Evolutionary conservation across 345 rosid species (phyloP).

Genomic region (Draba incana): DNA sequence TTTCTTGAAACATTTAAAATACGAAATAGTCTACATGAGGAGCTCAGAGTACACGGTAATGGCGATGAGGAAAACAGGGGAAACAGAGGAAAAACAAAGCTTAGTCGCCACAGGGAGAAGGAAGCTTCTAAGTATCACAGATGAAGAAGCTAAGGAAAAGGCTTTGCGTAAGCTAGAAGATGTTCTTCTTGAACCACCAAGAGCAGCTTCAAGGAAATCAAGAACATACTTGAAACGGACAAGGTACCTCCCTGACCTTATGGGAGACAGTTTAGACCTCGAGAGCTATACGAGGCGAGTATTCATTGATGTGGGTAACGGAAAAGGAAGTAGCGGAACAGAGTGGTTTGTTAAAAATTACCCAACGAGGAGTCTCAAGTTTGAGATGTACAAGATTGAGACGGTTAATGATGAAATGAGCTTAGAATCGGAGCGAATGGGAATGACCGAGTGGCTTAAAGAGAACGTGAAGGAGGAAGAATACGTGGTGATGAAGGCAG

Average conservation of each 20-base stretch:
- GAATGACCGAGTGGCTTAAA: conserved; percentile 70
- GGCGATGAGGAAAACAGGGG: conserved; percentile 57
- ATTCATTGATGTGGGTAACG: conserved; percentile 63
- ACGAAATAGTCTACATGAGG: conserved; percentile 55
- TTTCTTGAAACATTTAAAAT: conserved; percentile 52
- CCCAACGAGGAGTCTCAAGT: conserved; percentile 66
- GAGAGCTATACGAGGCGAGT: conserved; percentile 65
- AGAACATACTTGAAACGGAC: conserved; percentile 60
- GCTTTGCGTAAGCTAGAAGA: conserved; percentile 70
- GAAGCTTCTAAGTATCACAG: conserved; percentile 43
- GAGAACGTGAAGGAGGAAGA: conserved; percentile 68
- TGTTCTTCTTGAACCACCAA: conserved; percentile 79
- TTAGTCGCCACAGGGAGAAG: conserved; percentile 34
- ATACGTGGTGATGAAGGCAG: conserved; percentile 84
- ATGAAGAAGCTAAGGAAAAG: conserved; percentile 50
- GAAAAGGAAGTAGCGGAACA: conserved; percentile 54
- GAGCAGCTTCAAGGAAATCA: conserved; percentile 65
- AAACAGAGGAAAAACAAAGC: conserved; percentile 4
- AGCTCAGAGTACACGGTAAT: conserved; percentile 46
- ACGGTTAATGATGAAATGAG: conserved; percentile 43
- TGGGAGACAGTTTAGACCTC: conserved; percentile 63
- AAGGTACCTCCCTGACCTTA: conserved; percentile 59
- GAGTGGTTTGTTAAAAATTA: conserved; percentile 70
- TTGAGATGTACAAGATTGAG: conserved; percentile 71
- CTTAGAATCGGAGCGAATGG: conserved; percentile 31